Base-by-base conservation (phyloP, 805 yeast species). In the Yarrowia sp. region DNA sequence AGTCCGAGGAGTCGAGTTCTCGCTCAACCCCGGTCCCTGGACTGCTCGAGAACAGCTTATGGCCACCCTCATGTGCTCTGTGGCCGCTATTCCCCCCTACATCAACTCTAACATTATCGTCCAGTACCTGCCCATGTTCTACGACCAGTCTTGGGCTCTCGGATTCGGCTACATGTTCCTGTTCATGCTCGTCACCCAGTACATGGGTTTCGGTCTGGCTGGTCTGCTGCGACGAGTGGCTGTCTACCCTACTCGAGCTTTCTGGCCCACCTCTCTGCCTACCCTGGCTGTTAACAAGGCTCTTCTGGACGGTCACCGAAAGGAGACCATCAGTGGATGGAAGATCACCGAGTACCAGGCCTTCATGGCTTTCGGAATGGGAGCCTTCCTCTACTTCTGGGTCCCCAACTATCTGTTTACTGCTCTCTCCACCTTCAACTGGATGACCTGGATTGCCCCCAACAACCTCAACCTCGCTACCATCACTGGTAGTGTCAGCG, bases 191-290 rank as follows among this genome's bases (percentile, higher is more conserved):
- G 80, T 87, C 21, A 82, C 88, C 41, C 90, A 87, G 73, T 80
- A 82, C 73, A 76, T 86, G 67, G 90, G 90, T 26, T 85, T 85
- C 70, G 88, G 88, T 54, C 77, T 84, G 41, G 89, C 88, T 59
- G 90, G 90, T 17, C 64, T 86, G 59, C 77, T 83, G 35, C 79
- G 87, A 72, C 79, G 82, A 71, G 78, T 84, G 66, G 79, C 85
- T 64, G 86, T 86, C 40, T 81, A 83, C 68, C 86, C 89, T 12
- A 81, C 87, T 14, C 77, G 82, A 40, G 83, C 85, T 68, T 76
- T 85, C 65, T 86, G 90, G 90, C 90, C 90, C 8, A 78, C 83
- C 24, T 80, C 82, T 67, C 77, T 86, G 71, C 87, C 85, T 66
- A 80, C 85, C 3, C 73, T 84, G 36, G 83, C 89, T 24, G 78